Conservation (phyloP, 768 basidiomycete genomes). For the Mycena amicta region DNA sequence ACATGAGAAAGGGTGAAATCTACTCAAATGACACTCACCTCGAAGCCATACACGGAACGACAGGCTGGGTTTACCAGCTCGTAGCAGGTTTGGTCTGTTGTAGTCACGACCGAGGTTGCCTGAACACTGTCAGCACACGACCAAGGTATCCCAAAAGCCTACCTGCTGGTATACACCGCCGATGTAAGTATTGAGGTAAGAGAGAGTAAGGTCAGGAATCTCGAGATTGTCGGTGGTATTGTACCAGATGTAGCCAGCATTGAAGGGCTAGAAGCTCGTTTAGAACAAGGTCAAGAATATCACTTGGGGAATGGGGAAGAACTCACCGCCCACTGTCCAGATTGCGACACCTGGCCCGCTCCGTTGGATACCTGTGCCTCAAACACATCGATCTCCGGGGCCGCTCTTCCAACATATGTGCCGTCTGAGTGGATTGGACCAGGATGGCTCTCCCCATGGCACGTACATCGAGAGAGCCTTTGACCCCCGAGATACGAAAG, state of each 20-base stretch:
- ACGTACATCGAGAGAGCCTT: constrained; percentile 86
- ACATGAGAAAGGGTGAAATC: constrained; percentile 43
- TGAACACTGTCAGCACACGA: constrained; percentile 56
- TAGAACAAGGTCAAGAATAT: no score
- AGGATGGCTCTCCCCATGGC: constrained; percentile 82
- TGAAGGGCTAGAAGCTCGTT: constrained; percentile 84
- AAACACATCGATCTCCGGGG: constrained; percentile 73
- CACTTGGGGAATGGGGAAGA: no score
- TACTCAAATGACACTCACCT: constrained; percentile 33
- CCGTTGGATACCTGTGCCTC: constrained; percentile 65
- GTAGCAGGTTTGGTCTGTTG: constrained; percentile 71
- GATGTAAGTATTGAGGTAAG: constrained; percentile 62
- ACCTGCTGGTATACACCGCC: constrained; percentile 87
- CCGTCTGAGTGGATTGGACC: constrained; percentile 82
- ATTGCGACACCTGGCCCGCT: constrained; percentile 72
- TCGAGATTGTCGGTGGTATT: constrained; percentile 61
- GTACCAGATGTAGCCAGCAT: constrained; percentile 68
- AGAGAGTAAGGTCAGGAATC: constrained; percentile 55
- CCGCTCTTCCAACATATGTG: constrained; percentile 75
- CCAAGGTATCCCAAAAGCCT: constrained; percentile 44
- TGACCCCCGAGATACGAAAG: constrained; percentile 90
- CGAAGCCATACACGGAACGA: constrained; percentile 76
- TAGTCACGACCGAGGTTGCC: constrained; percentile 10
- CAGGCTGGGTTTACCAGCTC: constrained; percentile 46
- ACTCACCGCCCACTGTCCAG: constrained; percentile 79